These are phyloP conservation scores for Ceratocystis cubensis DNA, from an alignment of 2,329 filamentous ascomycete species.

Conservation along the genomic window DNA sequence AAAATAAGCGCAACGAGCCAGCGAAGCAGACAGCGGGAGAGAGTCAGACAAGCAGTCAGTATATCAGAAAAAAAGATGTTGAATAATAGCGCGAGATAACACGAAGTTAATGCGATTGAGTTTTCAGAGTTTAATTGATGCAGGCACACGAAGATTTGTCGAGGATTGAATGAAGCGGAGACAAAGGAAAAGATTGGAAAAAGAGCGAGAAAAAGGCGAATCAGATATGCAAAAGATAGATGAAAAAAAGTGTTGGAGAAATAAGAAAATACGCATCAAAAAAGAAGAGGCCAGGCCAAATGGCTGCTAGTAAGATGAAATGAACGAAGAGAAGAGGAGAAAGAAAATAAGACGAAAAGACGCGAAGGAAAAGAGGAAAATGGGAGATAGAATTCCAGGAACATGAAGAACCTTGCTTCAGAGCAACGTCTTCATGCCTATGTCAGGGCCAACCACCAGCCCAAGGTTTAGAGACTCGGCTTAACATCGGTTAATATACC, in stretches of 20 bases:
- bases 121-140: constrained; percentile 1
- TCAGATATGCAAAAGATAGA: not conserved
- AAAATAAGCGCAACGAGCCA: constrained; percentile 8
- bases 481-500: not conserved
- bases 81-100: not conserved
- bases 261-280: constrained; percentile 6
- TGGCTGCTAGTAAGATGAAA: not conserved
- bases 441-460: not conserved
- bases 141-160: not conserved
- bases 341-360: not conserved
- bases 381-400: not conserved
- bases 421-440: not conserved
- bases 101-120: constrained; percentile 4
- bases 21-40: constrained; percentile 11
- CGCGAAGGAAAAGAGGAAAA: constrained; percentile 7
- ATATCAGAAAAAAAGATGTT: not conserved
- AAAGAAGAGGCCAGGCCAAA: too few relatives aligned
- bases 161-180: constrained; percentile 5
- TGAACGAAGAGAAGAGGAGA: constrained; percentile 5
- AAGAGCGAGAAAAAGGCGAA: constrained; percentile 10
- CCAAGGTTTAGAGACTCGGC: not conserved
- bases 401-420: not conserved
- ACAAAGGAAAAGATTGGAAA: constrained; percentile 7
- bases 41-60: too few relatives aligned
- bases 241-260: not conserved